Conservation (phyloP, 257 asterid species). For the Nicotiana undulata region DNA sequence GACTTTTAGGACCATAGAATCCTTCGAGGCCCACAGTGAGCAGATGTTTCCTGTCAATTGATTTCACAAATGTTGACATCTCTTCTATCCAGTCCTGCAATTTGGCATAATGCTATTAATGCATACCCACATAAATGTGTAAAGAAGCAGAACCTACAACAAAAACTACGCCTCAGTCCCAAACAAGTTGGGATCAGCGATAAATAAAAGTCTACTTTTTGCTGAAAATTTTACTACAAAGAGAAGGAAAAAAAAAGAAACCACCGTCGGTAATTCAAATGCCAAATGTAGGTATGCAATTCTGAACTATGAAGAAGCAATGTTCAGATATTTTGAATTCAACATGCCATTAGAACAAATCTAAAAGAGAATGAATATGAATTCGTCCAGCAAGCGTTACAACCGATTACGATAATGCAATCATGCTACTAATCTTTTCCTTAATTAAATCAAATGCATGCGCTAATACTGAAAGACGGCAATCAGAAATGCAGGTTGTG, state of each 20-base stretch:
- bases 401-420: not conserved
- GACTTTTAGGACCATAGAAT: slow-evolving; percentile 85
- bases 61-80: slow-evolving; percentile 79
- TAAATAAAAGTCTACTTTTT: not conserved
- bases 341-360: not conserved
- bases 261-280: not conserved
- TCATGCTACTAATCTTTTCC: not conserved
- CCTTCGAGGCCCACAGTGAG: slow-evolving; percentile 97
- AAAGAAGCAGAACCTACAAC: not conserved
- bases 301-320: not conserved
- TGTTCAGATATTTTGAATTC: not conserved
- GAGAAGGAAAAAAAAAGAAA: too few relatives aligned
- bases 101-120: slow-evolving; percentile 13
- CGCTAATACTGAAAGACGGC: not conserved
- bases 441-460: too few relatives aligned
- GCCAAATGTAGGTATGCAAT: not conserved
- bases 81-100: slow-evolving; percentile 98
- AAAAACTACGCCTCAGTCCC: not conserved
- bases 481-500: not conserved
- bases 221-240: not conserved
- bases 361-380: not conserved
- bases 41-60: slow-evolving; percentile 80
- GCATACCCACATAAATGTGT: not conserved
- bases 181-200: too few relatives aligned
- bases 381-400: not conserved